These are phyloP conservation scores for Pleomassaria siparia DNA, from an alignment of 2,329 filamentous ascomycete genomes.

Conservation along the genomic window DNA sequence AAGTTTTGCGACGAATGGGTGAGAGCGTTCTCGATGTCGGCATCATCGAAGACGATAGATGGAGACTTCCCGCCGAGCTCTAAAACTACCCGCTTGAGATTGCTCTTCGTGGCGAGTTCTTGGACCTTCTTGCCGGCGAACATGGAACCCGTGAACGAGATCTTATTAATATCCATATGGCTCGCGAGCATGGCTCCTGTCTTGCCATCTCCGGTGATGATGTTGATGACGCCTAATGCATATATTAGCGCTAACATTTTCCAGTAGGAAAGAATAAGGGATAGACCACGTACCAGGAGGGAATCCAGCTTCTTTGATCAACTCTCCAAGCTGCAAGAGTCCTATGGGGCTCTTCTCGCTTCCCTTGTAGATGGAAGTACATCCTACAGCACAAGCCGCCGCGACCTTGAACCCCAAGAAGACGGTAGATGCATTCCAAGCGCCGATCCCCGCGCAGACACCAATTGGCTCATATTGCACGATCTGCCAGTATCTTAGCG, in stretches of 20 bases:
- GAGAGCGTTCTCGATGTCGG: conserved; percentile 31
- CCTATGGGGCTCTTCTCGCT: conserved; percentile 34
- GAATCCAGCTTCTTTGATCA: conserved; percentile 41
- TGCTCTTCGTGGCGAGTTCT: conserved; percentile 43
- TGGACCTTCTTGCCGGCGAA: conserved; percentile 43
- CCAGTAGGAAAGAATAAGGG: conserved; percentile 11
- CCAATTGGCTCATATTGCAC: conserved; percentile 33
- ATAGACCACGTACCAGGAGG: conserved; percentile 39
- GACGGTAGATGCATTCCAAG: conserved; percentile 24
- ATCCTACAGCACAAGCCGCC: conserved; percentile 28
- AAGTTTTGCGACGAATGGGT: conserved; percentile 36
- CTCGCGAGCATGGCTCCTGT: conserved; percentile 37
- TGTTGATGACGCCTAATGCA: conserved; percentile 42
- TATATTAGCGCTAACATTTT: neutral
- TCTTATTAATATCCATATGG: conserved; percentile 47
- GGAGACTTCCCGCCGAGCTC: conserved; percentile 52
- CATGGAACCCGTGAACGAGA: conserved; percentile 45
- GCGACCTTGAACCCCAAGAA: conserved; percentile 32
- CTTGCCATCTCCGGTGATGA: conserved; percentile 27
- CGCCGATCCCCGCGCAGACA: conserved; percentile 32
- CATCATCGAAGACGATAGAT: conserved; percentile 44
- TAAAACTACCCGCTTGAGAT: conserved; percentile 50
- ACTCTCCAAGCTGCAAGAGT: conserved; percentile 23
- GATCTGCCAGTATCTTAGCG: conserved; percentile 12
- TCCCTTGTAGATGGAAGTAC: conserved; percentile 32